Evolutionary conservation across 192 early-diverging fungal species (phyloP).

Genomic region (Paraglomus occultum): DNA sequence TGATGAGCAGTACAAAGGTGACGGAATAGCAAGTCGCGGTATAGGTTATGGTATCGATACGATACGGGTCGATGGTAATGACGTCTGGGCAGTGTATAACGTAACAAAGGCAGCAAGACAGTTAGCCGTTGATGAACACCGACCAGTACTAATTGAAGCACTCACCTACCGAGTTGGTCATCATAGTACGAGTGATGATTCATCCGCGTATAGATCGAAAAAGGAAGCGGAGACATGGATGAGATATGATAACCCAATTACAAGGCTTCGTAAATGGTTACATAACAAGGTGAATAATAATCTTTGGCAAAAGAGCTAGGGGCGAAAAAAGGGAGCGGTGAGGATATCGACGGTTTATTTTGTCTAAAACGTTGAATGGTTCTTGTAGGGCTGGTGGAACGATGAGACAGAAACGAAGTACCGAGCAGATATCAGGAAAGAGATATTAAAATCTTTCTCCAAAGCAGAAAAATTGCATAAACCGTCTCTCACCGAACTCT

Average conservation of each 20-base stretch:
- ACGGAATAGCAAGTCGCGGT: constrained; percentile 93
- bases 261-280: constrained; percentile 88
- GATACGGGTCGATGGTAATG: constrained; percentile 97
- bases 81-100: constrained; percentile 97
- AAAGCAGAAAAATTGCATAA: constrained; percentile 87
- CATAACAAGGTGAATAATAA: constrained; percentile 55
- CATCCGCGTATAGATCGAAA: constrained; percentile 90
- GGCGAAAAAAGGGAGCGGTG: no score
- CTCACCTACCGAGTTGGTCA: constrained; percentile 98
- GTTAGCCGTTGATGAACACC: constrained; percentile 76
- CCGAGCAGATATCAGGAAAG: constrained; percentile 60
- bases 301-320: no score
- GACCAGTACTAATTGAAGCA: constrained; percentile 93
- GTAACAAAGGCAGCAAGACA: constrained; percentile 81
- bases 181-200: constrained; percentile 98
- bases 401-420: constrained; percentile 66
- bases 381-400: constrained; percentile 69
- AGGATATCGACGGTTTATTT: no score
- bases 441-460: constrained; percentile 79
- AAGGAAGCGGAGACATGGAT: constrained; percentile 90
- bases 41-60: constrained; percentile 98
- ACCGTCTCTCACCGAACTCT: constrained; percentile 79
- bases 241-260: constrained; percentile 83
- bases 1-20: constrained; percentile 94
- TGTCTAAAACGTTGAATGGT: not conserved